These are phyloP conservation scores for Ustilago loliicola DNA, from an alignment of 1,284 basidiomycete genomes.

Conservation along the genomic window DNA sequence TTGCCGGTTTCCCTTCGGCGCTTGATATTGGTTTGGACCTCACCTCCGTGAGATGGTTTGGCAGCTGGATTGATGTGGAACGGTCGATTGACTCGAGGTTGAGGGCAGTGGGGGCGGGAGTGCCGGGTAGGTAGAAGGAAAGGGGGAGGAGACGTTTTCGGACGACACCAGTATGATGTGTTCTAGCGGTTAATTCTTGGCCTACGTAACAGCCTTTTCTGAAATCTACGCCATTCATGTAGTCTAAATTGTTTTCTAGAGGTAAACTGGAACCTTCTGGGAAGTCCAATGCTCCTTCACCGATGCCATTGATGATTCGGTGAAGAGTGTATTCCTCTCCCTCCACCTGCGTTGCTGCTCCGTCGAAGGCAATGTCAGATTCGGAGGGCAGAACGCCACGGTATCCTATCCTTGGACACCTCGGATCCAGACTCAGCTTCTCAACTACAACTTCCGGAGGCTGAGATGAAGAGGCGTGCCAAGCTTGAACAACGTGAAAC, in stretches of 20 bases:
- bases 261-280: slow-evolving; percentile 83
- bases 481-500: slow-evolving; percentile 84
- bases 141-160: slow-evolving; percentile 92
- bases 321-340: slow-evolving; percentile 78
- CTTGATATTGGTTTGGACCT: slow-evolving; percentile 27
- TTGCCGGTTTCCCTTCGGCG: slow-evolving; percentile 14
- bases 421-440: slow-evolving; percentile 36
- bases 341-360: background rate
- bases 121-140: slow-evolving; percentile 32
- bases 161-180: slow-evolving; percentile 92
- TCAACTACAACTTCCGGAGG: slow-evolving; percentile 1
- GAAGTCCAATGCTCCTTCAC: slow-evolving; percentile 87
- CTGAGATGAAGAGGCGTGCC: slow-evolving; percentile 72
- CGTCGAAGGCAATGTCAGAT: background rate
- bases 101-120: slow-evolving; percentile 13
- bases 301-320: slow-evolving; percentile 85
- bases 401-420: slow-evolving; percentile 57
- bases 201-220: slow-evolving; percentile 98
- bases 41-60: slow-evolving; percentile 42
- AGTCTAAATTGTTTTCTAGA: slow-evolving; percentile 91
- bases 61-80: slow-evolving; percentile 2
- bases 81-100: slow-evolving; percentile 9
- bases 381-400: slow-evolving; percentile 39
- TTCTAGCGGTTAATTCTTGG: slow-evolving; percentile 95
- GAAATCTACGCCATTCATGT: slow-evolving; percentile 96